These are phyloP conservation scores for Diaporthe capsici DNA, from an alignment of 2,329 filamentous ascomycete genomes.

Conservation along the genomic window DNA sequence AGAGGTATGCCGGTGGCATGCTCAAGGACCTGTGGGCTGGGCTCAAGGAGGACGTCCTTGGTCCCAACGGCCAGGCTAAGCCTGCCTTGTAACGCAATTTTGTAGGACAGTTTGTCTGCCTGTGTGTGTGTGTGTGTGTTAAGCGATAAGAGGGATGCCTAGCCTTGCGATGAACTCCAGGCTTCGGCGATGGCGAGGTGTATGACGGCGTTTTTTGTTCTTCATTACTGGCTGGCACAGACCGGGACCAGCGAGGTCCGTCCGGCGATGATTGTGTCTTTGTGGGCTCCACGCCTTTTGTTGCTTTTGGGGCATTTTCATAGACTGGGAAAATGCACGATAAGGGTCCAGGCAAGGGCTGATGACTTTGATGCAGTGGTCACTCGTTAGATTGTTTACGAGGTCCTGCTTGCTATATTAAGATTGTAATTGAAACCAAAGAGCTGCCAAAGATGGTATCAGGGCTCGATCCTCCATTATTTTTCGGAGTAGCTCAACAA, in stretches of 20 bases:
- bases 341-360: slow-evolving; percentile 6
- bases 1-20: slow-evolving; percentile 57
- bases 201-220: slow-evolving; percentile 33
- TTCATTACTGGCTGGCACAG: background rate
- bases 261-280: slow-evolving; percentile 1
- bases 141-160: background rate
- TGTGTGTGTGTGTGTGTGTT: background rate
- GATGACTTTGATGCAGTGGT: slow-evolving; percentile 35
- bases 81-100: slow-evolving; percentile 42
- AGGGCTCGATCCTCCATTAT: background rate
- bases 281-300: background rate
- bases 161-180: background rate
- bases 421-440: slow-evolving; percentile 35
- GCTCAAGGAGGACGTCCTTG: slow-evolving; percentile 65
- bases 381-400: slow-evolving; percentile 31
- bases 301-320: background rate
- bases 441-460: background rate
- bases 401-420: slow-evolving; percentile 25
- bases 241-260: slow-evolving; percentile 23
- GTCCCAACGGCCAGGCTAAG: slow-evolving; percentile 45
- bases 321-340: slow-evolving; percentile 25
- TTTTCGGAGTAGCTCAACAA: background rate
- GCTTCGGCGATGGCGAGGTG: slow-evolving; percentile 17
- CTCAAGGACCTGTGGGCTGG: slow-evolving; percentile 70
- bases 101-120: background rate